These are phyloP conservation scores for Pythium volutum DNA, from an alignment of 352 stramenopile species.

Conservation along the genomic window DNA sequence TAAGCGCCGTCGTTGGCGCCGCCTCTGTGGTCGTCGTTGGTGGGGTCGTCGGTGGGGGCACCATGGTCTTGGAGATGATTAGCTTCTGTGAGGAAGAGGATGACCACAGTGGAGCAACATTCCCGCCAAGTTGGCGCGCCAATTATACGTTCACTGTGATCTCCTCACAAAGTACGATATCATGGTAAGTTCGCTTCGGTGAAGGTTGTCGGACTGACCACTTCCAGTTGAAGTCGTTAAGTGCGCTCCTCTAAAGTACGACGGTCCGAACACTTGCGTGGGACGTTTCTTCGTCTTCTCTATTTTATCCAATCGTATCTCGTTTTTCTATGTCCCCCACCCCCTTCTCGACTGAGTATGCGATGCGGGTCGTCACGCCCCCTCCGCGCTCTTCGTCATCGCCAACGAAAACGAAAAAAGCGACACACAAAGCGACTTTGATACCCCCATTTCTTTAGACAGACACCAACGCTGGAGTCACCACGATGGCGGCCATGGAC, in stretches of 20 bases:
- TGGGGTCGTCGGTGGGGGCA: not conserved
- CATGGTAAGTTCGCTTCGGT: not conserved
- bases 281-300: not conserved
- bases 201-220: too few relatives aligned
- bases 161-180: not conserved
- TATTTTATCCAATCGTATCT: not conserved
- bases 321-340: not conserved
- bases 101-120: not conserved
- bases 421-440: too few relatives aligned
- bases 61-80: not conserved
- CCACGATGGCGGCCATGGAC: slow-evolving; percentile 37
- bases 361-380: not conserved
- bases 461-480: not conserved
- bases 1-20: not conserved
- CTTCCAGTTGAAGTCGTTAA: too few relatives aligned
- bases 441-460: too few relatives aligned
- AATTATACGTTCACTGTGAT: not conserved
- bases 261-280: not conserved
- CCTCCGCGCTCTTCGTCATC: too few relatives aligned
- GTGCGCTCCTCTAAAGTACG: not conserved
- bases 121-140: slow-evolving; percentile 23
- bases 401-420: too few relatives aligned
- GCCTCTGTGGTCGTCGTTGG: not conserved
- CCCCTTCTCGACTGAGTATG: not conserved
- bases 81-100: slow-evolving; percentile 6